phyloP scores from a whole-genome alignment of 164 flowering plant genomes.

The Sextonia rubra region DNA sequence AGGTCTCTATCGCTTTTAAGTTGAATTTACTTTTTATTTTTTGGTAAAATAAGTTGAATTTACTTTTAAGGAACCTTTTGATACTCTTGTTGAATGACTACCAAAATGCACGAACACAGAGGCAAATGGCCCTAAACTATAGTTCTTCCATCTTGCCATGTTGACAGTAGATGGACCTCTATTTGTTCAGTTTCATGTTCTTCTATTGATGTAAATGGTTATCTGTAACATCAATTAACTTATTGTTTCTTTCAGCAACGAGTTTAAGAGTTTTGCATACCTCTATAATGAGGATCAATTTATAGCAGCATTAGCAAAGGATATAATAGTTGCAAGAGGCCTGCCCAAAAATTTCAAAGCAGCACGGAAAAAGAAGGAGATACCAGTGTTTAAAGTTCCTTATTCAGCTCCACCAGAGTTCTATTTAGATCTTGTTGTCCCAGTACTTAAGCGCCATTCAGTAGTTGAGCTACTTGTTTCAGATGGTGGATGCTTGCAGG shows the following conservation, averaged over 20 bases:
- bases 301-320: slow-evolving; percentile 66
- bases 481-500: slow-evolving; percentile 98
- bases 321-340: slow-evolving; percentile 66
- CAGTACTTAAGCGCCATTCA: slow-evolving; percentile 59
- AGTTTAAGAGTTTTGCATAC: slow-evolving; percentile 93
- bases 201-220: too few relatives aligned
- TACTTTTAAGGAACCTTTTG: too few relatives aligned
- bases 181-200: too few relatives aligned
- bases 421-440: slow-evolving; percentile 66
- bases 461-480: slow-evolving; percentile 80
- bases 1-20: slow-evolving; percentile 38
- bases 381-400: slow-evolving; percentile 72
- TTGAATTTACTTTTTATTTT: not conserved
- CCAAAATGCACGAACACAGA: too few relatives aligned
- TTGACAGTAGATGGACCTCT: too few relatives aligned
- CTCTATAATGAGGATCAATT: slow-evolving; percentile 95
- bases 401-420: slow-evolving; percentile 60
- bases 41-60: not conserved
- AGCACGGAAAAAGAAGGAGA: slow-evolving; percentile 76
- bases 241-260: slow-evolving; percentile 46
- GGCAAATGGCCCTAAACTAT: too few relatives aligned
- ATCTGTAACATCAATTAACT: too few relatives aligned
- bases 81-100: too few relatives aligned
- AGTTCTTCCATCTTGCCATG: too few relatives aligned
- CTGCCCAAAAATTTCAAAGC: slow-evolving; percentile 80